Percentiles rank a stretch among this genome's conserved stretches.
Conservation (phyloP, 768 basidiomycete species). For the Butyriboletus loyo region DNA sequence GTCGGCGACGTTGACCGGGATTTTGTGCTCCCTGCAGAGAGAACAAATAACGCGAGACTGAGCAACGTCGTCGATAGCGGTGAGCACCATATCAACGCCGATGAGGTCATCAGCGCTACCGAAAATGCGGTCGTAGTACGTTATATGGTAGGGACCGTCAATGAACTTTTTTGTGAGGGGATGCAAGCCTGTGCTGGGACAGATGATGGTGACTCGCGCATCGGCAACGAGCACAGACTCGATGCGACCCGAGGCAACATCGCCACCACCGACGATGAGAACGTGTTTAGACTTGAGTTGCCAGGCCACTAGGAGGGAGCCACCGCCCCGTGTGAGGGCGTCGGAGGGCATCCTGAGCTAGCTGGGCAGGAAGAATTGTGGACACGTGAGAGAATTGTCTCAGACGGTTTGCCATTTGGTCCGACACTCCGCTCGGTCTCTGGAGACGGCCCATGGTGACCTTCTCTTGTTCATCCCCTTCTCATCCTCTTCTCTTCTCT, state of each 20-base stretch:
- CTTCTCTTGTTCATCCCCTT: not conserved
- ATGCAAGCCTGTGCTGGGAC: slow-evolving; percentile 66
- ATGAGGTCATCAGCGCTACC: slow-evolving; percentile 61
- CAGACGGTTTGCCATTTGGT: too few relatives aligned
- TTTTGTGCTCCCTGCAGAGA: slow-evolving; percentile 60
- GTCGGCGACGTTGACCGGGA: slow-evolving; percentile 96
- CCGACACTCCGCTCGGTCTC: too few relatives aligned
- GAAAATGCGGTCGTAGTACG: slow-evolving; percentile 70
- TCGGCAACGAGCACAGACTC: slow-evolving; percentile 81
- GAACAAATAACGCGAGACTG: slow-evolving; percentile 70
- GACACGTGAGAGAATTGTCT: not conserved
- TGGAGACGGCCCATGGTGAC: too few relatives aligned
- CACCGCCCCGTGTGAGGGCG: slow-evolving; percentile 40
- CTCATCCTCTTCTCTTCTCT: not conserved
- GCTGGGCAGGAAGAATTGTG: not conserved
- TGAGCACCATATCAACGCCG: slow-evolving; percentile 82
- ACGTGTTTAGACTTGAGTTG: slow-evolving; percentile 82
- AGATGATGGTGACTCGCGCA: slow-evolving; percentile 73
- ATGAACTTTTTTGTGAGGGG: slow-evolving; percentile 55
- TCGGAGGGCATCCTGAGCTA: slow-evolving; percentile 10
- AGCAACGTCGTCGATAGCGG: slow-evolving; percentile 83
- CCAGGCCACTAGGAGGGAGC: slow-evolving; percentile 90
- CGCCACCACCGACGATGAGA: slow-evolving; percentile 91
- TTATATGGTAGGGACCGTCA: slow-evolving; percentile 45
- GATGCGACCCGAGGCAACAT: slow-evolving; percentile 85